Percentiles rank a stretch among this genome's conserved stretches.
phyloP scores from a whole-genome alignment of 2,329 filamentous ascomycete genomes.

The Pestalotiopsis fici region DNA sequence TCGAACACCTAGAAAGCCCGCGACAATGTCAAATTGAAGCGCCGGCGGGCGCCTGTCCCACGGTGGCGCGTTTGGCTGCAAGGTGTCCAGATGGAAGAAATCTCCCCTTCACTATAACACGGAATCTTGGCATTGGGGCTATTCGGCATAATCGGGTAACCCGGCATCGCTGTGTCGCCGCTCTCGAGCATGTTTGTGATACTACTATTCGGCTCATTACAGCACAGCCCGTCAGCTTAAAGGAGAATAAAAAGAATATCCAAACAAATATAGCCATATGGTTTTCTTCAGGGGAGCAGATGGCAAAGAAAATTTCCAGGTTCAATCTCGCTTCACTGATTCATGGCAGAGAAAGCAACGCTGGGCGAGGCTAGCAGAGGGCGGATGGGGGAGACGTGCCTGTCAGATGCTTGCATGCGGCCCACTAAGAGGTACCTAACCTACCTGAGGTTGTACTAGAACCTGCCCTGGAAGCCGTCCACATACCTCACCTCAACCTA shows the following conservation, averaged over 20 bases:
- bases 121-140: constrained; percentile 1
- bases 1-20: background rate
- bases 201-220: background rate
- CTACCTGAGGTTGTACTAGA: too few relatives aligned
- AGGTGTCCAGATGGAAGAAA: background rate
- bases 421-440: background rate
- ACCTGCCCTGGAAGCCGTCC: background rate
- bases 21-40: constrained; percentile 4
- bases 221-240: background rate
- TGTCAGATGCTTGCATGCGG: background rate
- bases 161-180: background rate
- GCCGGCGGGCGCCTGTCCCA: background rate
- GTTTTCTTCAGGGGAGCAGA: background rate
- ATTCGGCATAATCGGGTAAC: constrained; percentile 1
- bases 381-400: background rate
- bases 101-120: background rate
- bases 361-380: background rate
- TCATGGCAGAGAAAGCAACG: constrained; percentile 1
- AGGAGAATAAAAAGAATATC: background rate
- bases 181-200: background rate
- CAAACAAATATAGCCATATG: background rate
- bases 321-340: background rate
- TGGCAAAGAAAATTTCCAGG: background rate
- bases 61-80: background rate
- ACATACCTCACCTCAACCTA: background rate